phyloP scores from a whole-genome alignment of 495 filamentous ascomycete species.

The Neurospora sp. region DNA sequence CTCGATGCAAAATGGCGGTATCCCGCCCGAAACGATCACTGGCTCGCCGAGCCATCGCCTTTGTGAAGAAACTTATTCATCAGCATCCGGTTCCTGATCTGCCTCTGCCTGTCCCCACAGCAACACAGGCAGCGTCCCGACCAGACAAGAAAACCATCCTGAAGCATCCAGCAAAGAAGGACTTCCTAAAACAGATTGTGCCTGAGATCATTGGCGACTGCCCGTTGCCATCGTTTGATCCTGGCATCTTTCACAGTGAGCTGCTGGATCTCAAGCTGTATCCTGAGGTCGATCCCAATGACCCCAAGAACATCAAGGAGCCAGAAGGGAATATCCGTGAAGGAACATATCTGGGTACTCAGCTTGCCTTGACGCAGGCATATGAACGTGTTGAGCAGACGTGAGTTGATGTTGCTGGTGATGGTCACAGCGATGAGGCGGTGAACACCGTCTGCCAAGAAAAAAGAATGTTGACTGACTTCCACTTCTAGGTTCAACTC shows the following conservation, averaged over 20 bases:
- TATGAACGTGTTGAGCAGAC: conserved; percentile 29
- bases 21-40: conserved; percentile 2
- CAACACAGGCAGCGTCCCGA: conserved; percentile 1
- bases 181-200: conserved; percentile 14
- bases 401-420: conserved; percentile 11
- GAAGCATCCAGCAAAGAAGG: conserved; percentile 16
- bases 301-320: conserved; percentile 7
- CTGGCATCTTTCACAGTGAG: conserved; percentile 24
- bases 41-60: conserved; percentile 1
- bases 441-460: background rate
- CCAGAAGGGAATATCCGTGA: conserved; percentile 18
- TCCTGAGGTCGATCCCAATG: conserved; percentile 13
- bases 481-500: conserved; percentile 19
- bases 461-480: background rate
- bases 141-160: conserved; percentile 17
- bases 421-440: background rate
- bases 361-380: conserved; percentile 29
- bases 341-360: conserved; percentile 28
- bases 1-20: background rate
- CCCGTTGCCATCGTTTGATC: conserved; percentile 22
- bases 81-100: conserved; percentile 5
- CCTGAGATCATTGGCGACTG: conserved; percentile 13
- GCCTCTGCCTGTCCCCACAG: conserved; percentile 11
- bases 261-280: conserved; percentile 20
- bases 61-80: conserved; percentile 7